Evolutionary conservation across 1,284 basidiomycete genomes (phyloP), one percentile per base, ranked within the genome.

Genomic region (Leccinum subrobustum): DNA sequence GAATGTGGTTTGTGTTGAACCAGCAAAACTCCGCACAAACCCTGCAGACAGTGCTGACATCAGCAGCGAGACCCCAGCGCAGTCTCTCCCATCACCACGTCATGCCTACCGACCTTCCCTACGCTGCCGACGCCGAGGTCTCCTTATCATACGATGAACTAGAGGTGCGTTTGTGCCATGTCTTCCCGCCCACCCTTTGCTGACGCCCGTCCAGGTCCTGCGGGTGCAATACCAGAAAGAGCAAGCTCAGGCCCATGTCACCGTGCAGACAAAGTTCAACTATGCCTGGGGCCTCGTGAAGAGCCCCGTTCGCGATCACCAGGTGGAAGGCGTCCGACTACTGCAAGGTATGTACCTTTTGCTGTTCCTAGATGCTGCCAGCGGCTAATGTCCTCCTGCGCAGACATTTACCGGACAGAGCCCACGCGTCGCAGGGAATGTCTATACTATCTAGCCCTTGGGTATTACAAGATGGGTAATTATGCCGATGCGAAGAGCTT

Each of bases 231-330:
- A 96, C 77, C 86, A 94, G 81, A 92, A 89, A 75, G 95, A 98
- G 75, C 80, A 88, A 29, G 79, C 85, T 2, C 87, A 93, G 65
- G 86, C 88, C 44, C 95, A 98, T 75, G 85, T 97, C 60, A 95
- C 94, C 3, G 87, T 92, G 2, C 97, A 99, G 79, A 96, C 95
- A 57, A 97, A 95, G 77, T 99, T 99, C 82, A 99, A 99, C 80
- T 96, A 92, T 76, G 92, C 96, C 63, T 96, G 94, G 95, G 96
- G 95, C 4, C 81, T 97, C 33, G 92, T 97, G 59, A 97, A 97
- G 82, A 93, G 92, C 65, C 88, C 89, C 39, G 78, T 86, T 67
- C 82, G 84, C 56, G 89, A 92, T 35, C 83, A 96, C 68, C 94
- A 97, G 70, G 92, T 91, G 0, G 89, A 96, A 72, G 95, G 97